These are phyloP conservation scores for Cystofilobasidium bisporidii DNA, from an alignment of 768 basidiomycete species.

Conservation along the genomic window DNA sequence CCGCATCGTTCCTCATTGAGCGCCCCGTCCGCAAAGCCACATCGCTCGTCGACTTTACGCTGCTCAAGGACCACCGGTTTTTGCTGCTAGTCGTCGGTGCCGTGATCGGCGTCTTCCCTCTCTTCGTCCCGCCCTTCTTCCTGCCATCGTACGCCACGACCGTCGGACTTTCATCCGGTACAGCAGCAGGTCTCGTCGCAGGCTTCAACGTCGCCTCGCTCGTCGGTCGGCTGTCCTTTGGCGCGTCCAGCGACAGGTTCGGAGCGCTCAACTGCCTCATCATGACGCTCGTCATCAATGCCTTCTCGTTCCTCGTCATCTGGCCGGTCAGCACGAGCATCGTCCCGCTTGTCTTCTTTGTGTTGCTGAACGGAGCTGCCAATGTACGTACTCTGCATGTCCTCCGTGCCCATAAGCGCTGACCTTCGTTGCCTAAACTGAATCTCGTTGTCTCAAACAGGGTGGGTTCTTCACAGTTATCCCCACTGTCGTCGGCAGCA, in stretches of 20 bases:
- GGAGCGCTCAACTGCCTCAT: constrained; percentile 1
- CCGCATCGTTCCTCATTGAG: neutral
- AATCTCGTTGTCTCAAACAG: neutral
- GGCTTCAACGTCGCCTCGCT: neutral
- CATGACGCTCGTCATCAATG: neutral
- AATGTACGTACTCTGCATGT: neutral
- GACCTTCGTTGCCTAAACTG: neutral
- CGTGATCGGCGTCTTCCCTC: neutral
- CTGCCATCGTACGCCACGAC: neutral
- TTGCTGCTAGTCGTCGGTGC: neutral
- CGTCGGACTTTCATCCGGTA: neutral
- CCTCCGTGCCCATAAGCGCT: neutral
- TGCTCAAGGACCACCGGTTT: neutral
- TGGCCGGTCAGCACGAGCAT: neutral
- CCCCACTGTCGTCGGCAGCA: neutral
- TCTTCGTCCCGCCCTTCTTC: constrained; percentile 5
- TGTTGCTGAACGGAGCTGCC: neutral
- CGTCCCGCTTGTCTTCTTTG: neutral
- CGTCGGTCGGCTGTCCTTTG: neutral
- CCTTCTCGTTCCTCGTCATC: neutral
- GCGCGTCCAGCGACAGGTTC: neutral
- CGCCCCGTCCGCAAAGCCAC: neutral
- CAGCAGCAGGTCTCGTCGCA: neutral
- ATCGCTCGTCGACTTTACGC: neutral
- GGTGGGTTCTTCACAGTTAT: constrained; percentile 8